A percentile compares a stretch with the other conserved stretches of the same genome.
Conservation (phyloP, 768 basidiomycete genomes). For the Lanmaoa rubissima region DNA sequence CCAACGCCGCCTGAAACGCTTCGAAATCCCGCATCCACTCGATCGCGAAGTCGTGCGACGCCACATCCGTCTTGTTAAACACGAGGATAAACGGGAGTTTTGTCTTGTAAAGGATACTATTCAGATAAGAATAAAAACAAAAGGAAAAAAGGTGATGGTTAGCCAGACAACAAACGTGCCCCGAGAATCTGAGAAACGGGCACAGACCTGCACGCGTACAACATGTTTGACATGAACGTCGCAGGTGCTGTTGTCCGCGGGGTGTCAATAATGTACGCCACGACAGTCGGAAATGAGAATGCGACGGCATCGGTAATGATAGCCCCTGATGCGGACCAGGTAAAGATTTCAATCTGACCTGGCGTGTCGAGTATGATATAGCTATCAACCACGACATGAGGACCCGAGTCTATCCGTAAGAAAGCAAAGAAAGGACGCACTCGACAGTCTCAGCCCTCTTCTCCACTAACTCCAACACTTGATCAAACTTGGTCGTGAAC, state of each 20-base stretch:
- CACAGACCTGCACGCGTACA: conserved; percentile 90
- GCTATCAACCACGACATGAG: conserved; percentile 39
- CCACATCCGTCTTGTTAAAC: conserved; percentile 97
- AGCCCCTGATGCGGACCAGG: conserved; percentile 98
- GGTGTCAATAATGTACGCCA: conserved; percentile 97
- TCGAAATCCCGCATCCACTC: conserved; percentile 99
- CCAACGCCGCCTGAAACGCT: conserved; percentile 85
- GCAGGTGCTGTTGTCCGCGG: conserved; percentile 92
- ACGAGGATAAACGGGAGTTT: conserved; percentile 96
- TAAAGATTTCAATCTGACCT: conserved; percentile 99
- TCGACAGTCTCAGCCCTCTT: conserved; percentile 86
- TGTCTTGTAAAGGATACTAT: conserved; percentile 95
- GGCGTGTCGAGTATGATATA: conserved; percentile 96
- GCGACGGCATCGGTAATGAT: conserved; percentile 98
- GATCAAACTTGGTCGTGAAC: conserved; percentile 99
- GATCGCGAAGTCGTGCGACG: conserved; percentile 85
- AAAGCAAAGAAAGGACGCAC: conserved; percentile 45
- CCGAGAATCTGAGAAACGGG: conserved; percentile 1
- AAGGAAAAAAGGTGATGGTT: neutral
- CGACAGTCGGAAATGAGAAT: conserved; percentile 86
- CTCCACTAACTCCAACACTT: conserved; percentile 88
- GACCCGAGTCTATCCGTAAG: neutral
- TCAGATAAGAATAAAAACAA: neutral
- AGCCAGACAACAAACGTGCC: neutral
- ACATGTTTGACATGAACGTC: conserved; percentile 99